These are phyloP conservation scores for Xylariomycetidae sp. DNA, from an alignment of 2,329 filamentous ascomycete genomes.

Conservation along the genomic window DNA sequence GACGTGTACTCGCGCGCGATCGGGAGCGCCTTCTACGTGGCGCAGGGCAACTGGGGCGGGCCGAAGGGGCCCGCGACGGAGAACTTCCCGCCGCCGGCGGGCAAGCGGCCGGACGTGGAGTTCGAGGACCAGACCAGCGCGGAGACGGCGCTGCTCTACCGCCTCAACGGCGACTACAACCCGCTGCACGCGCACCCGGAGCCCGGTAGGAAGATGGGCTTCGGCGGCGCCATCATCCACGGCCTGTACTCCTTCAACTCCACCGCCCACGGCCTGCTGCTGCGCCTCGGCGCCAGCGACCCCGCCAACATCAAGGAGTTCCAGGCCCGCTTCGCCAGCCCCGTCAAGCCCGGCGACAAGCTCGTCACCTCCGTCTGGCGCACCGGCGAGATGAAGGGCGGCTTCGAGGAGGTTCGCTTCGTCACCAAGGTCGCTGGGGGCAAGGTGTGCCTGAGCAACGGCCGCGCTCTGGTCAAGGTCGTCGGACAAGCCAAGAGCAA, in stretches of 20 bases:
- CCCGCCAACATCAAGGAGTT: conserved; percentile 81
- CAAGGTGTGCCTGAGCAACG: conserved; percentile 84
- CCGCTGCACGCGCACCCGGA: conserved; percentile 83
- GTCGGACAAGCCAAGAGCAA: conserved; percentile 53
- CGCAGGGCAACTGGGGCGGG: conserved; percentile 76
- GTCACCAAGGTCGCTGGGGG: conserved; percentile 70
- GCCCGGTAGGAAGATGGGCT: conserved; percentile 83
- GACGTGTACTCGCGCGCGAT: conserved; percentile 67
- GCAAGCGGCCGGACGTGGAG: conserved; percentile 62
- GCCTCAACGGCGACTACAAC: conserved; percentile 91
- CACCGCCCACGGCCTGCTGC: conserved; percentile 65
- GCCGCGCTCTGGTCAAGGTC: conserved; percentile 69
- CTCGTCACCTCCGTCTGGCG: conserved; percentile 77
- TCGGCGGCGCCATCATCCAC: conserved; percentile 83
- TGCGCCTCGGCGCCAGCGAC: conserved; percentile 67
- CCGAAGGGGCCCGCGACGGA: conserved; percentile 80
- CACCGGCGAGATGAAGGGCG: conserved; percentile 60
- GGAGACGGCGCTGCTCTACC: conserved; percentile 71
- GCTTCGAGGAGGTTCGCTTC: conserved; percentile 80
- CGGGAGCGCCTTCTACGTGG: conserved; percentile 72
- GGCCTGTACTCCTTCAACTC: conserved; percentile 85
- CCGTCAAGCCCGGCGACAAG: conserved; percentile 78
- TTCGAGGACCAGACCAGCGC: conserved; percentile 64
- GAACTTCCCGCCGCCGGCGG: conserved; percentile 72
- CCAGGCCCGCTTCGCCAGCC: conserved; percentile 80